Percentiles rank a stretch among this genome's conserved stretches.
These are phyloP conservation scores for Hemileccinum impolitum DNA, from an alignment of 768 basidiomycete species.

Conservation along the genomic window DNA sequence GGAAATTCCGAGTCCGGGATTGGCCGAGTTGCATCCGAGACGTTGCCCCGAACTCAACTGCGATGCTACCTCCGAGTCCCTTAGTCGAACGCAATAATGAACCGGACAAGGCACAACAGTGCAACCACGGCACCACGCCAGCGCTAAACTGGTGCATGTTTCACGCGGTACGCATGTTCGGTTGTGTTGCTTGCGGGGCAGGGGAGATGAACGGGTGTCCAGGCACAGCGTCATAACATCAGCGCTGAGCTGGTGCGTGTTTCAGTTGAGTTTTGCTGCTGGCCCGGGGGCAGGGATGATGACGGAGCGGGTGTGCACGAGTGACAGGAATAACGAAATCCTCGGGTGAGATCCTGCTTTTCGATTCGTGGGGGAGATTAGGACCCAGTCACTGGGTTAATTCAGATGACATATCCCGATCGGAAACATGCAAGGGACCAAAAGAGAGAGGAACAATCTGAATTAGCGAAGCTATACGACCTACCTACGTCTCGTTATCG, in stretches of 20 bases:
- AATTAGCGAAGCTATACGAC: not conserved
- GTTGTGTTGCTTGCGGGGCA: not conserved
- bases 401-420: not conserved
- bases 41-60: not conserved
- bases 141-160: constrained; percentile 1
- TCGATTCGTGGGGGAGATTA: not conserved
- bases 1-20: not conserved
- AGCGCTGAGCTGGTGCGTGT: not conserved
- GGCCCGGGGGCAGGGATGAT: not conserved
- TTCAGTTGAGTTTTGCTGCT: not conserved
- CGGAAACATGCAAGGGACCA: not conserved
- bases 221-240: not conserved
- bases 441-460: not conserved
- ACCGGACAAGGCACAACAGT: not conserved
- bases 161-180: not conserved
- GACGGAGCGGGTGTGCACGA: not conserved
- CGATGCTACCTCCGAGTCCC: constrained; percentile 1
- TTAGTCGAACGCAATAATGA: not conserved
- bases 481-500: not conserved
- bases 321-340: not conserved
- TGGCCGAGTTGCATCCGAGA: not conserved
- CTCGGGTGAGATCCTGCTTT: not conserved
- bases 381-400: not conserved
- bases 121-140: not conserved
- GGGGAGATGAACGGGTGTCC: not conserved